phyloP scores from a whole-genome alignment of 371 early-diverging fungal species.

The Coemansia sp. region DNA sequence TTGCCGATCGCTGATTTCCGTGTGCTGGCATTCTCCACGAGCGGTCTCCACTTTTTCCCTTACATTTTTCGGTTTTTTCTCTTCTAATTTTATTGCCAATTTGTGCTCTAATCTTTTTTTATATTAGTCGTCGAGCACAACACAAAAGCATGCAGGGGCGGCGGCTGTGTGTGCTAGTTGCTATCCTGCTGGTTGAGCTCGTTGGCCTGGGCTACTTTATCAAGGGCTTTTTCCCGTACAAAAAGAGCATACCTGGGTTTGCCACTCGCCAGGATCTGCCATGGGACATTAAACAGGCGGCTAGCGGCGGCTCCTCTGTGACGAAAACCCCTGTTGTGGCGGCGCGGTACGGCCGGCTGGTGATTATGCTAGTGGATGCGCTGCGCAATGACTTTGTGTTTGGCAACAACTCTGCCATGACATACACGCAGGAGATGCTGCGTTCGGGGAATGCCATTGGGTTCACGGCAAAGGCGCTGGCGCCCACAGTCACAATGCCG shows the following conservation, averaged over 20 bases:
- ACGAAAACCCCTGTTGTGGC: too few species aligned
- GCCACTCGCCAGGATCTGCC: constrained; percentile 54
- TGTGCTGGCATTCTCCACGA: not conserved
- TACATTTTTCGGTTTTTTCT: not conserved
- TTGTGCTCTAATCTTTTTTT: not conserved
- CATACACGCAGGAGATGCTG: constrained; percentile 57
- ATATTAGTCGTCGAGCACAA: not conserved
- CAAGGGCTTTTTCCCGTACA: constrained; percentile 80
- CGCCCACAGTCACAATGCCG: constrained; percentile 95
- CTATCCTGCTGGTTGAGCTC: constrained; percentile 55
- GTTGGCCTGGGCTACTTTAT: constrained; percentile 66
- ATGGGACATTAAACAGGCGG: constrained; percentile 5
- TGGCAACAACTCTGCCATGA: constrained; percentile 66
- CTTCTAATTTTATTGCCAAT: not conserved
- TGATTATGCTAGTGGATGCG: constrained; percentile 82
- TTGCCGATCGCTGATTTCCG: not conserved
- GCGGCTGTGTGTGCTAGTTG: not conserved
- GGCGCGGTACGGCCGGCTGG: constrained; percentile 65
- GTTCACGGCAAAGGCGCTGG: constrained; percentile 71
- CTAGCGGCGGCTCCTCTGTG: not conserved
- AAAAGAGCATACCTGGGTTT: constrained; percentile 64
- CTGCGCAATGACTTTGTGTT: constrained; percentile 72
- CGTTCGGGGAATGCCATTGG: constrained; percentile 51
- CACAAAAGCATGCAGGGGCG: not conserved
- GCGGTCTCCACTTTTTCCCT: not conserved